Base-by-base conservation (phyloP, 148 eudicot species). In the Mesembryanthemum crystallinum region DNA sequence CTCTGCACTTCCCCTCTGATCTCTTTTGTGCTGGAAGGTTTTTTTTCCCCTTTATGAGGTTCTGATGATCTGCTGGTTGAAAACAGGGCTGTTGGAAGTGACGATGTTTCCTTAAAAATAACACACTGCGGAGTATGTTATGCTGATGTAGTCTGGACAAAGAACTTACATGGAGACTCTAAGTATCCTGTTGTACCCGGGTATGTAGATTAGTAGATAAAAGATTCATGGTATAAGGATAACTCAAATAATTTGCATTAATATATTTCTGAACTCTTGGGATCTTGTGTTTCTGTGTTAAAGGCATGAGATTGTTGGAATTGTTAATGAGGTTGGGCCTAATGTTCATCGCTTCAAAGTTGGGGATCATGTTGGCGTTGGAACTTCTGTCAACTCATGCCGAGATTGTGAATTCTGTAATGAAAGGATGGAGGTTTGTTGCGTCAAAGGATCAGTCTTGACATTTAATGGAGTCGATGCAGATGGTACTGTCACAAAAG, bases 291-390 rank as follows among this genome's bases (percentile, higher is more conserved):
- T 65, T 33, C 42, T 72, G 29, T 57, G 39, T 73, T 73, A 25
- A n/a, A 91, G 98, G 62, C 98, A 91, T 73, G 98, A 94, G 87
- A 94, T 94, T 72, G 93, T 83, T 64, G 98, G 97, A 77, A 79
- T 87, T 60, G 98, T 94, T 8, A 84, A 73, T 74, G 91, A 90
- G 67, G 88, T 91, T 60, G 97, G 94, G 27, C 59, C 87, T 0
- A 80, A 83, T 76, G 96, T 88, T 52, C 23, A 77, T 63, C 83
- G 82, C 33, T 90, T 91, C 67, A 90, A 90, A 79, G 85, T 88
- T 35, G 98, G 98, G 24, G 97, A 93, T 71, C 83, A 78, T 80
- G 90, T 91, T 63, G 98, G 94, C 57, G 93, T 91, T 13, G 95
- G 98, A 55, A 86, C 98, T 28, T 91, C 85, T 77, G 91, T 91